These are phyloP conservation scores for Pseudogymnoascus sp. DNA, from an alignment of 2,329 filamentous ascomycete species.

Conservation along the genomic window DNA sequence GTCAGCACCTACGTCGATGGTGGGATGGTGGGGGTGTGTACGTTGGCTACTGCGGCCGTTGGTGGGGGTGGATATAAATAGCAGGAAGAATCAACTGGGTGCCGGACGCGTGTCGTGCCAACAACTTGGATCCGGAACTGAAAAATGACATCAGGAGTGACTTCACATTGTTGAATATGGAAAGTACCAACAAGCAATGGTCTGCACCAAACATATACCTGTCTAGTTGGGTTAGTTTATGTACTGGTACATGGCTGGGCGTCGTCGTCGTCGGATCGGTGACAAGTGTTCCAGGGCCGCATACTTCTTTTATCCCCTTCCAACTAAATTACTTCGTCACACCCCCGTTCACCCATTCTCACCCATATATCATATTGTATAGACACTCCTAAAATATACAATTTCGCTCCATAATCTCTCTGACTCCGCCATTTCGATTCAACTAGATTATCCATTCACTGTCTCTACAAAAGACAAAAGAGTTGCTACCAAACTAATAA, in stretches of 20 bases:
- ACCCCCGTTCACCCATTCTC: not conserved
- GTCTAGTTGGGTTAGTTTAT: not conserved
- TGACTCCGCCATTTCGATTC: conserved; percentile 6
- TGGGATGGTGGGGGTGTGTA: not conserved
- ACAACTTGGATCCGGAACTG: not conserved
- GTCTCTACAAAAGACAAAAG: conserved; percentile 1
- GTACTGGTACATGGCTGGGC: not conserved
- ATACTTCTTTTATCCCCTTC: not conserved
- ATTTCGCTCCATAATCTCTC: conserved; percentile 3
- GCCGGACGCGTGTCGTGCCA: conserved; percentile 6
- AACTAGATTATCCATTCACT: not conserved
- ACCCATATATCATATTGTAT: conserved; percentile 1
- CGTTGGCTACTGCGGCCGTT: not conserved
- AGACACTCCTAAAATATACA: not conserved
- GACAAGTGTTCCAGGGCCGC: not conserved
- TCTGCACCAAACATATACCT: not conserved
- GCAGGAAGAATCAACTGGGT: not conserved
- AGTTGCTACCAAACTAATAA: not conserved
- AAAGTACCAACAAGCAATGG: not conserved
- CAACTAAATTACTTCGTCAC: conserved; percentile 5
- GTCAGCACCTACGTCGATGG: not conserved
- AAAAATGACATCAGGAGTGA: conserved; percentile 4
- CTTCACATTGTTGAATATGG: not conserved
- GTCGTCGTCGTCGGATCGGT: not conserved
- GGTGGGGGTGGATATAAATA: conserved; percentile 1